Base-by-base conservation (phyloP, 208 protist genomes). In the Acanthamoeba lenticulata region DNA sequence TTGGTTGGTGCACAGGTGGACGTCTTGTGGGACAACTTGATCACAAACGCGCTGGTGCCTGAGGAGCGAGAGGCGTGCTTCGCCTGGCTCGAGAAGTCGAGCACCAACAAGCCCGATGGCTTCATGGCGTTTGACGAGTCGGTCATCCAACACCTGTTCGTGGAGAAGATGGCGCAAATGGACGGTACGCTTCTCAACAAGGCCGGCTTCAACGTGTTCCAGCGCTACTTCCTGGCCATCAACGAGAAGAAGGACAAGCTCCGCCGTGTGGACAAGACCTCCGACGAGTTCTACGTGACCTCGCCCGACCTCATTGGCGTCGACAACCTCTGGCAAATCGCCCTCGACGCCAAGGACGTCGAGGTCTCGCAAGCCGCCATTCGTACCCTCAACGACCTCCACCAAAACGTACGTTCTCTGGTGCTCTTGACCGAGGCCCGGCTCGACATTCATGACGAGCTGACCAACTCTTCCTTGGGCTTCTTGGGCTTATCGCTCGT, bases 141-240 rank as follows among this genome's bases (percentile, higher is more conserved):
- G n/a, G 93, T 95, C 15, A 85, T 95, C 17, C 57, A 88, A 29
- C 92, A 96, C 52, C 88, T 96, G n/a, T 96, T 96, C 65, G 27
- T 95, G 13, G 92, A 95, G 11, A 96, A 96, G 85, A 96, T 96
- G 95, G 40, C 92, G 7, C 81, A 67, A 60, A 94, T 96, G 90
- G 92, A 95, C 62, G 81, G 69, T 62, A 77, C 32, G 13, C 52
- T 74, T 32, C 62, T 96, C 24, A 94, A 92, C 38, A 52, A 65
- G 36, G 74, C 90, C 5, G 94, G 93, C 1, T 96, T 90, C 65
- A 77, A 65, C 81, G 94, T 96, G 15, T 96, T 95, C 72, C 94
- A 95, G 34, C 36, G 86, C 40, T 96, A 92, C 40, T 96, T 95
- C 77, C 65, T 95, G 19, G 90, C 94, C 60, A 72, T 96, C 11